Conservation (phyloP, 2,329 filamentous ascomycete genomes). For the Pyrenophora seminiperda region DNA sequence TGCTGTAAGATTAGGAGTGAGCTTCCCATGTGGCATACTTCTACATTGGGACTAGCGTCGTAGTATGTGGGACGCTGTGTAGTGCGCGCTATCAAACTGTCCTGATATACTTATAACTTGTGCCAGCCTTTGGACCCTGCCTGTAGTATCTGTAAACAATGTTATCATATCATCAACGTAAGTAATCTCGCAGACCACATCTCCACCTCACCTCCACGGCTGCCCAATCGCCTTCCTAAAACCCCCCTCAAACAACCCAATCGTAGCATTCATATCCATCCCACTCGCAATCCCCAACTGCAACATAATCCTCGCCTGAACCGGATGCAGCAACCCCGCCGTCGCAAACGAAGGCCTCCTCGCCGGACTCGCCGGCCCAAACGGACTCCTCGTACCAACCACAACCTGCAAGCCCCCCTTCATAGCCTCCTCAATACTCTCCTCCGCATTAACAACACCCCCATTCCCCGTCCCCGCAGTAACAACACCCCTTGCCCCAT, state of each 20-base stretch:
- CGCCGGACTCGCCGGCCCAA: conserved; percentile 27
- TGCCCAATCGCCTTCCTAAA: conserved; percentile 34
- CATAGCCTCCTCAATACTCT: conserved; percentile 28
- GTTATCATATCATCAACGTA: too few relatives aligned
- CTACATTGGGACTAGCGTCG: too few relatives aligned
- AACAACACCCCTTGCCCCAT: conserved; percentile 33
- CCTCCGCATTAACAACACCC: conserved; percentile 25
- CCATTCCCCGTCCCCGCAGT: conserved; percentile 38
- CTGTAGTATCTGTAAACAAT: too few relatives aligned
- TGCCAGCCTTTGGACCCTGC: too few relatives aligned
- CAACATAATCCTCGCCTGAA: conserved; percentile 36
- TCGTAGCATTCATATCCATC: conserved; percentile 35
- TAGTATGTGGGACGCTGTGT: too few relatives aligned
- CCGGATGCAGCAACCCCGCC: conserved; percentile 31
- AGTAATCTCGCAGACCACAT: neutral
- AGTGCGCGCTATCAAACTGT: too few relatives aligned
- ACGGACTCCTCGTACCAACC: conserved; percentile 30
- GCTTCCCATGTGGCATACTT: too few relatives aligned
- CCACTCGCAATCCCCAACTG: conserved; percentile 39
- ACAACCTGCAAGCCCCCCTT: conserved; percentile 31
- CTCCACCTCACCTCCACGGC: conserved; percentile 16
- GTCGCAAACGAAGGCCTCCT: conserved; percentile 27
- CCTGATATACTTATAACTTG: too few relatives aligned
- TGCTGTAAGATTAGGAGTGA: too few relatives aligned
- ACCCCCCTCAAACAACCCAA: conserved; percentile 34